Conservation (phyloP, 78 protist species). For the slime mould (Dictyostelium discoideum) region DNA sequence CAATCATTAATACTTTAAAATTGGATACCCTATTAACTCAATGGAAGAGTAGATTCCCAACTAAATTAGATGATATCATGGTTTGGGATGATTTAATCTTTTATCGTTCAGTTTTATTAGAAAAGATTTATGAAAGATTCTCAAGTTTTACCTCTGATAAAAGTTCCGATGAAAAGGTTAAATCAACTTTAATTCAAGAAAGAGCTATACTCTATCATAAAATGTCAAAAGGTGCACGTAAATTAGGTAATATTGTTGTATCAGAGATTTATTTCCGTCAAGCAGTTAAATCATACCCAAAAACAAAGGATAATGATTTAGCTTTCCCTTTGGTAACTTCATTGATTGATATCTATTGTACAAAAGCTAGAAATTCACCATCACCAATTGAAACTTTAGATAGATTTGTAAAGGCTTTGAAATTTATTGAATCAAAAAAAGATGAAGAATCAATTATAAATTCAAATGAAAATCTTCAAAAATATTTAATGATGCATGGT, state of each 20-base stretch:
- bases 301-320: conserved; percentile 75
- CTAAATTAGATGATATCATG: conserved; percentile 49
- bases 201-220: conserved; percentile 75
- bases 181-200: conserved; percentile 54
- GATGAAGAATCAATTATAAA: conserved; percentile 59
- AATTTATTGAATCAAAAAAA: conserved; percentile 64
- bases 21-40: conserved; percentile 27
- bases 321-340: conserved; percentile 80
- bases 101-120: conserved; percentile 58
- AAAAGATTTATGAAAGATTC: conserved; percentile 78
- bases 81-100: conserved; percentile 83
- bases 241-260: conserved; percentile 65
- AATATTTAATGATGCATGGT: conserved; percentile 68
- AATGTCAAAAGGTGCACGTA: conserved; percentile 83
- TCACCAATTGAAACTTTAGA: conserved; percentile 51
- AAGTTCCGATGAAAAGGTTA: background rate
- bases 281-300: conserved; percentile 73
- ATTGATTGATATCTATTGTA: conserved; percentile 73
- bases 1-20: background rate
- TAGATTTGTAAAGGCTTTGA: conserved; percentile 79
- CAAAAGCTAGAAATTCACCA: conserved; percentile 53
- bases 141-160: background rate
- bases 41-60: conserved; percentile 76
- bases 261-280: conserved; percentile 77
- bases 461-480: conserved; percentile 7